Percentiles rank a stretch among this genome's conserved stretches.
These are phyloP conservation scores for Warburgia ugandensis DNA, from an alignment of 164 flowering plant genomes.

Conservation along the genomic window DNA sequence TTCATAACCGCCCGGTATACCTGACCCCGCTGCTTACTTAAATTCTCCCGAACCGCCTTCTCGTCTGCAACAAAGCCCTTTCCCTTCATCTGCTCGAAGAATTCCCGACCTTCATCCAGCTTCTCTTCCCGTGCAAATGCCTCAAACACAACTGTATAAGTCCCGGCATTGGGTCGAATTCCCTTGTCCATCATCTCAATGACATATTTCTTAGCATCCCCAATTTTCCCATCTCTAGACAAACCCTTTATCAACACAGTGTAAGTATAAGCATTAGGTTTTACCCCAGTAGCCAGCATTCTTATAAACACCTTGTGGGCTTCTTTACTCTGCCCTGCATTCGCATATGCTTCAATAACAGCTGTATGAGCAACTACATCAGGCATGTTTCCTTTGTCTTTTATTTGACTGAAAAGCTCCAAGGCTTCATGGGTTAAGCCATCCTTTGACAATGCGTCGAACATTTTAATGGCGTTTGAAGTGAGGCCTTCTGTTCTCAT, in stretches of 20 bases:
- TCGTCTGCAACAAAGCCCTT: slow-evolving; percentile 59
- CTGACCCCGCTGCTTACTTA: slow-evolving; percentile 42
- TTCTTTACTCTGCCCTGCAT: slow-evolving; percentile 64
- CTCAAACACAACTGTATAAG: slow-evolving; percentile 52
- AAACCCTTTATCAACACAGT: slow-evolving; percentile 58
- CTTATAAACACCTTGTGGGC: slow-evolving; percentile 52
- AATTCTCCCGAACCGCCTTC: slow-evolving; percentile 46
- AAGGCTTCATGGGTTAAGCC: slow-evolving; percentile 88
- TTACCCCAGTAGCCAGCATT: slow-evolving; percentile 69
- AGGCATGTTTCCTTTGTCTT: slow-evolving; percentile 79
- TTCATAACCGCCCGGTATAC: slow-evolving; percentile 38
- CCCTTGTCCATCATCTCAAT: slow-evolving; percentile 73
- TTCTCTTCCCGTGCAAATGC: slow-evolving; percentile 40
- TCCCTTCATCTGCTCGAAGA: slow-evolving; percentile 49
- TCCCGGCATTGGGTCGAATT: slow-evolving; percentile 47
- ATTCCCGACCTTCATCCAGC: slow-evolving; percentile 46
- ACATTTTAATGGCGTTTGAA: slow-evolving; percentile 77
- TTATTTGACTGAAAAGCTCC: slow-evolving; percentile 53
- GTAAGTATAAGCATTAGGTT: slow-evolving; percentile 80
- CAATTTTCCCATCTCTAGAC: slow-evolving; percentile 33
- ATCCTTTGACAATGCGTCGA: slow-evolving; percentile 86
- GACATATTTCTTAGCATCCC: slow-evolving; percentile 54
- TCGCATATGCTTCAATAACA: slow-evolving; percentile 70
- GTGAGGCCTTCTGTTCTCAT: slow-evolving; percentile 54
- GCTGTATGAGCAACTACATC: slow-evolving; percentile 86